Evolutionary conservation across 1,284 basidiomycete species (phyloP).

Genomic region (Tetrapyrgos nigripes): DNA sequence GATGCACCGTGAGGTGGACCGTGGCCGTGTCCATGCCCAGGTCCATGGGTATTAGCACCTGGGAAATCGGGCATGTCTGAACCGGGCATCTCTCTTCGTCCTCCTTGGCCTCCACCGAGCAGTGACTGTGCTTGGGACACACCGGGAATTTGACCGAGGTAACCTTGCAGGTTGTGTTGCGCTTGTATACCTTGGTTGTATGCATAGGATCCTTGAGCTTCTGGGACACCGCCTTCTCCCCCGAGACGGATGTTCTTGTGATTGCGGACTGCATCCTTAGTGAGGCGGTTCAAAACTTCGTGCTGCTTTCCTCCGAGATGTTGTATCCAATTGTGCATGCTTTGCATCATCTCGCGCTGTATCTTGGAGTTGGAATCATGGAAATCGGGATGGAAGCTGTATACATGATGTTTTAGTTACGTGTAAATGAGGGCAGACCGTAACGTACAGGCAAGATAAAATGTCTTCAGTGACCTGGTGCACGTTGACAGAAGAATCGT

Average conservation of each 20-base stretch:
- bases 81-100: slow-evolving; percentile 11
- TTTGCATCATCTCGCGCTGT: slow-evolving; percentile 81
- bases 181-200: slow-evolving; percentile 52
- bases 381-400: slow-evolving; percentile 88
- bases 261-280: slow-evolving; percentile 70
- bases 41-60: slow-evolving; percentile 2
- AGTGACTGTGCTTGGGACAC: slow-evolving; percentile 51
- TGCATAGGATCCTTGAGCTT: slow-evolving; percentile 52
- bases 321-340: slow-evolving; percentile 67
- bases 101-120: slow-evolving; percentile 32
- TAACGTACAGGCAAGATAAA: slow-evolving; percentile 72
- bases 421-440: not conserved
- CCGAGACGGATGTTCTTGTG: slow-evolving; percentile 75
- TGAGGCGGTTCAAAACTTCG: slow-evolving; percentile 65
- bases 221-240: slow-evolving; percentile 56
- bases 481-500: slow-evolving; percentile 68
- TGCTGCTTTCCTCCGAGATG: slow-evolving; percentile 57
- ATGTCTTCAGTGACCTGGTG: slow-evolving; percentile 71
- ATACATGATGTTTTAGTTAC: not conserved
- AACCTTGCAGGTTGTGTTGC: slow-evolving; percentile 53
- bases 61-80: slow-evolving; percentile 7
- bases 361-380: slow-evolving; percentile 71
- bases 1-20: no score
- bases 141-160: slow-evolving; percentile 57
- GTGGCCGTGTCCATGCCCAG: slow-evolving; percentile 9